These are phyloP conservation scores for Oemleria cerasiformis DNA, from an alignment of 306 rosid species.

Conservation along the genomic window DNA sequence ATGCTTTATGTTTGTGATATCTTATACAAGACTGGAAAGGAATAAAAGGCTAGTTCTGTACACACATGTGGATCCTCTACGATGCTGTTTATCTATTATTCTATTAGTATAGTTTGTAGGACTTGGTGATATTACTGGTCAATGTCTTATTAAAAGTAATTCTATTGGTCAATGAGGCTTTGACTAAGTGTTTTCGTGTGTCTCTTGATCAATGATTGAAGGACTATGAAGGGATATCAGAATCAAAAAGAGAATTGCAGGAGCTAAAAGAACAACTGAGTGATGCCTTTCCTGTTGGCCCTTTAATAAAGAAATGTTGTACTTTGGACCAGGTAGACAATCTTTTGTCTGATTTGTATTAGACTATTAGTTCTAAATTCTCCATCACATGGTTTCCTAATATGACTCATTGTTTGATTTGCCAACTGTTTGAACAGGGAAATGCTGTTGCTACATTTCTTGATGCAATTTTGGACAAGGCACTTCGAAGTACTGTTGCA, in stretches of 20 bases:
- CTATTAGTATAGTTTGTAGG: background rate
- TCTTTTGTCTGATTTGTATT: background rate
- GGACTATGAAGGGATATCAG: conserved; percentile 77
- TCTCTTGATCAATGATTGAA: conserved; percentile 36
- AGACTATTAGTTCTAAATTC: background rate
- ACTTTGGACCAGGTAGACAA: conserved; percentile 84
- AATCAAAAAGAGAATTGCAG: conserved; percentile 70
- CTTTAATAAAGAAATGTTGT: conserved; percentile 77
- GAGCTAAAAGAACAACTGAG: conserved; percentile 75
- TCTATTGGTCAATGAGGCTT: conserved; percentile 16
- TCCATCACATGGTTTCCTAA: conserved; percentile 2
- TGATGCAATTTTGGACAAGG: conserved; percentile 82
- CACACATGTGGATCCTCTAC: background rate
- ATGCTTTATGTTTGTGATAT: conserved; percentile 8
- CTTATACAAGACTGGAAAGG: background rate
- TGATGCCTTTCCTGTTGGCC: conserved; percentile 87
- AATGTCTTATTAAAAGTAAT: conserved; percentile 6
- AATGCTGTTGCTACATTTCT: conserved; percentile 82
- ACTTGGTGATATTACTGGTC: conserved; percentile 6
- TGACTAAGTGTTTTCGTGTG: conserved; percentile 20
- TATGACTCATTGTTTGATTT: conserved; percentile 12
- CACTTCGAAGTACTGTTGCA: conserved; percentile 78
- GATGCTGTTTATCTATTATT: too few species aligned
- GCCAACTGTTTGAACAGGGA: conserved; percentile 52
- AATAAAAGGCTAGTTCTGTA: background rate